Conservation (phyloP, 2,329 filamentous ascomycete species). For the Aaosphaeria pasadenensis region DNA sequence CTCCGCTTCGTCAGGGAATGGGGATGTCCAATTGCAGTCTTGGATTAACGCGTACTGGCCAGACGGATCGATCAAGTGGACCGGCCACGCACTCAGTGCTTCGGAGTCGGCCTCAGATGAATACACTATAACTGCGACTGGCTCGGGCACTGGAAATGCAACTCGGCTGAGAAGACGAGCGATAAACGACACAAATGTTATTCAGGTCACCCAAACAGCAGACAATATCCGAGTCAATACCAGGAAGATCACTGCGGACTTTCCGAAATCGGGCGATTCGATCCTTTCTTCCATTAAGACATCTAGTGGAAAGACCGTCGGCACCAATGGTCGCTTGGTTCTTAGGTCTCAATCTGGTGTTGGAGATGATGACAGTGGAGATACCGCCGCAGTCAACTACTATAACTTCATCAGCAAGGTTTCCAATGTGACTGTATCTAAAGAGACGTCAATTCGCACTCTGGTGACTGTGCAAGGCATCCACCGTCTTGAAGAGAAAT, state of each 20-base stretch:
- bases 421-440: constrained; percentile 49
- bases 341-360: constrained; percentile 51
- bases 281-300: constrained; percentile 29
- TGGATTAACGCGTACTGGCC: constrained; percentile 60
- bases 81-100: constrained; percentile 53
- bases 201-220: constrained; percentile 21
- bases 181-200: constrained; percentile 5
- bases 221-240: constrained; percentile 25
- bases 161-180: constrained; percentile 11
- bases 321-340: constrained; percentile 44
- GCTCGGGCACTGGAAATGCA: constrained; percentile 13
- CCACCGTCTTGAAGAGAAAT: constrained; percentile 26
- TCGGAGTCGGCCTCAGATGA: constrained; percentile 40
- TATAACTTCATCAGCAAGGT: constrained; percentile 52
- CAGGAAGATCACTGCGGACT: constrained; percentile 31
- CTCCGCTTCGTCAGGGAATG: constrained; percentile 18
- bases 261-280: constrained; percentile 29
- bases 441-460: constrained; percentile 42
- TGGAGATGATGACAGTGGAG: constrained; percentile 36
- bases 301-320: constrained; percentile 39
- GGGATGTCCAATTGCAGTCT: constrained; percentile 42
- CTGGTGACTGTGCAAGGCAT: constrained; percentile 48
- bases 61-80: constrained; percentile 62
- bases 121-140: constrained; percentile 43
- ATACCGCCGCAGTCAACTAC: constrained; percentile 37